These are phyloP conservation scores for Arthonia radiata DNA, from an alignment of 495 filamentous ascomycete genomes.

Conservation along the genomic window DNA sequence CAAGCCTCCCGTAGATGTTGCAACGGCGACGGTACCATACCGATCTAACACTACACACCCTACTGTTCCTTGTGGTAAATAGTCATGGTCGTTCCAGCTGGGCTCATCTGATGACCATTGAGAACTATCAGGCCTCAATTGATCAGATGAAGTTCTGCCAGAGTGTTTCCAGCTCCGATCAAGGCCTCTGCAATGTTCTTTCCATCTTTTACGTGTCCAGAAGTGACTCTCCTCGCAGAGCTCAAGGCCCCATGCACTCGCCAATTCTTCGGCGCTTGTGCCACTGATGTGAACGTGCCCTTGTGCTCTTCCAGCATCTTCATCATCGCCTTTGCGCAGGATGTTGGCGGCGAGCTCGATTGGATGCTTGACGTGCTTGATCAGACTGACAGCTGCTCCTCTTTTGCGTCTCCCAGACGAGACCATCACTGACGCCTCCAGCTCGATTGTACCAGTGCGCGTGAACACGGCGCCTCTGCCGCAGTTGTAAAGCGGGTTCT, in stretches of 20 bases:
- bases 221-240: conserved; percentile 48
- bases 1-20: conserved; percentile 69
- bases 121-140: conserved; percentile 15
- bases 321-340: conserved; percentile 33
- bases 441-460: conserved; percentile 53
- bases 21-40: conserved; percentile 46
- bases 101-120: conserved; percentile 9
- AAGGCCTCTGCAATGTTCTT: conserved; percentile 51
- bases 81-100: conserved; percentile 26
- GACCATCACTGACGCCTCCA: conserved; percentile 84
- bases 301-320: conserved; percentile 19
- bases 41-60: conserved; percentile 59
- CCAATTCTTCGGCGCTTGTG: conserved; percentile 37
- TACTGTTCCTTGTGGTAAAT: conserved; percentile 60
- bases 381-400: conserved; percentile 46
- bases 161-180: conserved; percentile 9
- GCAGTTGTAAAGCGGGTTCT: conserved; percentile 66
- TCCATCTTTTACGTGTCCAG: conserved; percentile 57
- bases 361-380: conserved; percentile 53
- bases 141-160: too few species aligned
- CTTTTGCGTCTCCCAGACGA: conserved; percentile 46
- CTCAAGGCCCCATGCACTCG: conserved; percentile 38
- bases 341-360: conserved; percentile 50
- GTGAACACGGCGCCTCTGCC: conserved; percentile 76
- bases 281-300: conserved; percentile 47